Evolutionary conservation across 1,284 basidiomycete genomes (phyloP), one percentile per base, ranked within the genome.

Genomic region (Volvariella volvacea): DNA sequence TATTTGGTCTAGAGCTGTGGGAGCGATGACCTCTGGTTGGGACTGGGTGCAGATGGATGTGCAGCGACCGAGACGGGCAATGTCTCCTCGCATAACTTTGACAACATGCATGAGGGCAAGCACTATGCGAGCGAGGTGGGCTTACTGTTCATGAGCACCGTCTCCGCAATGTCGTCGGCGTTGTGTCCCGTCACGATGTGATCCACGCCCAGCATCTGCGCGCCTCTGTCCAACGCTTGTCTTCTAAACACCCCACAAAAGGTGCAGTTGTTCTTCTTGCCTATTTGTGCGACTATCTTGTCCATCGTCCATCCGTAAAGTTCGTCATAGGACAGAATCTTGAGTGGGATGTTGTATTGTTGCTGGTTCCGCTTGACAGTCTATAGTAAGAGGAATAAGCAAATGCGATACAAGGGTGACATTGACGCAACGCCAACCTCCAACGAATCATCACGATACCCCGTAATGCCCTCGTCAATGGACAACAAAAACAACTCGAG

Each of bases 241-340:
- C 95, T 73, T 41, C 95, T 74, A 59, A 99, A 99, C 2, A 99
- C 95, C 19, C 95, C 95, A 60, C 95, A 99, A 63, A 98, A 99
- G 0, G 95, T 99, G 64, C 95, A 99, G 58, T 99, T 99, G 58
- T 97, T 97, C 73, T 94, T 95, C 65, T 83, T 83, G n/a, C 95
- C 95, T 19, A 98, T 83, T 58, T 93, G 84, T 19, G 83, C 78
- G 28, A 99, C 96, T 45, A 99, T 92, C 15, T 82, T 77, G 59
- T 99, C 95, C 95, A 99, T 99, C 1, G 95, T 99, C 96, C 96
- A 99, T 10, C 95, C 95, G 54, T 99, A 99, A 3, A 99, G 76
- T 55, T 98, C 94, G 48, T 91, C 83, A 56, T 99, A 99, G 0
- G 90, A 91, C 10, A 99, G 73, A 48, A 99, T 96, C 68, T 95